These are phyloP conservation scores for Tetramitus jugosus DNA, from an alignment of 208 protist genomes.

Conservation along the genomic window DNA sequence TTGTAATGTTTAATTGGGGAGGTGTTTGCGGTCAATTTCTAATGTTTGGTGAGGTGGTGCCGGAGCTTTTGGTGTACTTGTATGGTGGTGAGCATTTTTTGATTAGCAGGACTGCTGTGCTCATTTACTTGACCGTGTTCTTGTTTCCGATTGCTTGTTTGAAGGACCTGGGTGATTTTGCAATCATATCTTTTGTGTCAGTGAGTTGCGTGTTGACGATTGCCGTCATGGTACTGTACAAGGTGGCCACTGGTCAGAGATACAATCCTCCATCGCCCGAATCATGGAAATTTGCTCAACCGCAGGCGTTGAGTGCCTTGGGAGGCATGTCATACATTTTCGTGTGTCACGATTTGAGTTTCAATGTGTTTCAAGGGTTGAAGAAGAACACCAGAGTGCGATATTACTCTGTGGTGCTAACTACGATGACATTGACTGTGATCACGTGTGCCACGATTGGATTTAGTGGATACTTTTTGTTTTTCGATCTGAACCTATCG, in stretches of 20 bases:
- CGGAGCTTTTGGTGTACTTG: background rate
- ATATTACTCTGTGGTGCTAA: background rate
- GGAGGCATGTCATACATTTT: background rate
- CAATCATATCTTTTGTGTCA: background rate
- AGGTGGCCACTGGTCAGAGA: background rate
- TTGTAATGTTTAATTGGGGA: slow-evolving; percentile 17
- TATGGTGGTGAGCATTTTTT: background rate
- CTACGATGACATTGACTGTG: background rate
- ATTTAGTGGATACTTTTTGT: background rate
- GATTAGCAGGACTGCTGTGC: background rate
- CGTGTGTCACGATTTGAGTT: slow-evolving; percentile 7
- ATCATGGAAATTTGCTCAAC: background rate
- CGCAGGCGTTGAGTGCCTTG: background rate
- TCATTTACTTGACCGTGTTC: background rate
- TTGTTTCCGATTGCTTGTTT: background rate
- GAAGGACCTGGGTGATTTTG: background rate
- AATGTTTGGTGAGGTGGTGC: slow-evolving; percentile 15
- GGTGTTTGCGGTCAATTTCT: slow-evolving; percentile 1
- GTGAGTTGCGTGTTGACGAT: background rate
- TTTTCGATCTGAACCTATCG: background rate
- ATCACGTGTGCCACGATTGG: background rate
- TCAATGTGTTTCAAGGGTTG: background rate
- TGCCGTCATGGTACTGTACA: background rate
- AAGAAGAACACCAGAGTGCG: background rate
- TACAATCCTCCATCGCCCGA: background rate